Evolutionary conservation across 148 eudicot genomes (phyloP), one percentile per base, ranked within the genome.

Genomic region (Fagopyrum tataricum): DNA sequence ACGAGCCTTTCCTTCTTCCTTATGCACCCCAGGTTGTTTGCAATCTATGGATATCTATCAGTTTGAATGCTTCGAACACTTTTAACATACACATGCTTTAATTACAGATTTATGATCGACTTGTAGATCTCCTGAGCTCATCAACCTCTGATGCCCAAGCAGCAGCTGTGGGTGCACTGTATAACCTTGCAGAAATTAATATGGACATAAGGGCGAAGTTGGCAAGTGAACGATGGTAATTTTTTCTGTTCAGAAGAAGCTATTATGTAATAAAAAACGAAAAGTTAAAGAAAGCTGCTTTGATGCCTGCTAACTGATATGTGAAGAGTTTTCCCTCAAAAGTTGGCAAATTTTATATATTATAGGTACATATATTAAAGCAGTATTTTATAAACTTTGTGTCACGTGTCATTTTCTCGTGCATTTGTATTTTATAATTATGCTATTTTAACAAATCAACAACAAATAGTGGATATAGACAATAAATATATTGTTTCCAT

Each of bases 161-260:
- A 43, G 98, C 97, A 46, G 97, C 98, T 76, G 88, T 91, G 70
- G 90, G 96, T 58, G 98, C 96, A 71, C 86, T 94, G 44, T 91
- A 91, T 84, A 86, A 90, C 80, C 91, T 94, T 77, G 93, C 87
- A 48, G 98, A 95, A 81, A 87, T 95, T 51, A 95, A 91, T 72
- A 87, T 91, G 96, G 97, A 94, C 72, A 87, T 96, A 75, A 84
- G 98, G 67, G 71, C 88, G 78, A 95, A 90, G 84, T 87, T 95
- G 59, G 98, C 96, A 51, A 85, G 85, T 72, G 98, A 95, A 67
- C 81, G 97, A 81, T 94, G 98, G 98, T 94, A 31, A 76, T 31
- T 77, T 43, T 78, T 41, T 67, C 61, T 47, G 18, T 62, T 18
- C 14, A 14, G 21, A 67, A 31, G 37, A 31, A 31, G n/a, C n/a